Conservation (phyloP, 441 rosid species). For the Brassica hybrid region DNA sequence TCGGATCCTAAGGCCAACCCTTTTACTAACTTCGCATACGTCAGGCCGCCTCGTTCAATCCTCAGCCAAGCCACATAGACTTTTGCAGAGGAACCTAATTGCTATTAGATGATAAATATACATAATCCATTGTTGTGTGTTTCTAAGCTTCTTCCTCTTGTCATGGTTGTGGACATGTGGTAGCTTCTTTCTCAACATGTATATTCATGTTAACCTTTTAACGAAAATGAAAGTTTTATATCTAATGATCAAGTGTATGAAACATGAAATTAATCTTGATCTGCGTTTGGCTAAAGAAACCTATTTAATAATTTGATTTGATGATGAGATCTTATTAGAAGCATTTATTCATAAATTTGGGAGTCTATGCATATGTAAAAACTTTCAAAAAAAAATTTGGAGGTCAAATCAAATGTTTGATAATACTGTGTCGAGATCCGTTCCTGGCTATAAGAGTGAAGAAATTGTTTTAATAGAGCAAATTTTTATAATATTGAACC, state of each 20-base stretch:
- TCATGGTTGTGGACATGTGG: not conserved
- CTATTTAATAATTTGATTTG: not conserved
- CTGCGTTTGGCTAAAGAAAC: not conserved
- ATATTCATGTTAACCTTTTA: no score
- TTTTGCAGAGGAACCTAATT: not conserved
- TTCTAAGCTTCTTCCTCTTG: not conserved
- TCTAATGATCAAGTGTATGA: not conserved
- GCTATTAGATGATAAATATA: not conserved
- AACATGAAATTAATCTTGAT: not conserved
- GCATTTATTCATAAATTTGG: no score
- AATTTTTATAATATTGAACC: not conserved
- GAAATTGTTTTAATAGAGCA: slow-evolving; percentile 15
- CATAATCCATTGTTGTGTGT: not conserved
- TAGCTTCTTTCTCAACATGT: no score
- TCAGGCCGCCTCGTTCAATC: slow-evolving; percentile 57
- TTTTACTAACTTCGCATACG: slow-evolving; percentile 58
- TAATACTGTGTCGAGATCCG: no score
- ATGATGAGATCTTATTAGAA: not conserved
- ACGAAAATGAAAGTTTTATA: no score
- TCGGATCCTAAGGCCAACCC: slow-evolving; percentile 48
- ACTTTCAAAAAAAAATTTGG: no score
- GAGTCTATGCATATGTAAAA: no score
- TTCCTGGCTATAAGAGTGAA: not conserved
- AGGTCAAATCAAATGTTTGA: no score
- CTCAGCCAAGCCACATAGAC: slow-evolving; percentile 37